phyloP scores from a whole-genome alignment of 352 stramenopile genomes.

The Thalassiosira tumida region DNA sequence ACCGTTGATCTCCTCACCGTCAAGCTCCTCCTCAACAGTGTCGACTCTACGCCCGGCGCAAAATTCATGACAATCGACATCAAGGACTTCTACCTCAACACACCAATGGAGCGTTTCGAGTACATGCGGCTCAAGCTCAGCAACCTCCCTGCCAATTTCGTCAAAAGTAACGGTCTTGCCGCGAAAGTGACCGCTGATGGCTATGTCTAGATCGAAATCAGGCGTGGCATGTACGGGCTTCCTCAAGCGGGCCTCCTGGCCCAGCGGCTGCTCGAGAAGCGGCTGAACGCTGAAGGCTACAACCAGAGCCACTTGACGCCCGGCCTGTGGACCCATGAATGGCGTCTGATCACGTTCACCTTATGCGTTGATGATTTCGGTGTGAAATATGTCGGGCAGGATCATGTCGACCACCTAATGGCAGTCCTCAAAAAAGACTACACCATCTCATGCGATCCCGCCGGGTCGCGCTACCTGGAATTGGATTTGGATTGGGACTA shows the following conservation, averaged over 20 bases:
- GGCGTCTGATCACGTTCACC: constrained; percentile 48
- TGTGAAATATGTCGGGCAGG: constrained; percentile 5
- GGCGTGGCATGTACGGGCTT: constrained; percentile 68
- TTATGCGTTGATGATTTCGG: constrained; percentile 57
- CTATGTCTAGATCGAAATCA: constrained; percentile 47
- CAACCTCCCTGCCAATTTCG: constrained; percentile 23
- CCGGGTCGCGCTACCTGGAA: constrained; percentile 37
- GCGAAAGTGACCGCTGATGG: constrained; percentile 27
- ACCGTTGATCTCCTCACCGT: constrained; percentile 25
- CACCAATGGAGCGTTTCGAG: constrained; percentile 57
- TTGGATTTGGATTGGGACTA: constrained; percentile 79
- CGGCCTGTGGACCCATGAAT: constrained; percentile 74
- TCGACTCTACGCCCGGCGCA: constrained; percentile 25
- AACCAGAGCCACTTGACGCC: constrained; percentile 50
- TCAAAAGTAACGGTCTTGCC: not conserved
- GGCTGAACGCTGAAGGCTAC: constrained; percentile 36
- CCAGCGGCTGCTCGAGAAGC: constrained; percentile 41
- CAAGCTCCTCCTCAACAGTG: constrained; percentile 67
- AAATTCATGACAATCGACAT: constrained; percentile 69
- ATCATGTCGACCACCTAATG: constrained; percentile 63
- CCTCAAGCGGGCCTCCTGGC: constrained; percentile 55
- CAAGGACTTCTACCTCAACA: constrained; percentile 54
- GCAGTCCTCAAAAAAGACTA: constrained; percentile 35
- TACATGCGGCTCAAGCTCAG: constrained; percentile 59
- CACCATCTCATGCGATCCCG: constrained; percentile 39